Evolutionary conservation across 2,329 filamentous ascomycete species (phyloP).

Genomic region (Fusarium dimerum): DNA sequence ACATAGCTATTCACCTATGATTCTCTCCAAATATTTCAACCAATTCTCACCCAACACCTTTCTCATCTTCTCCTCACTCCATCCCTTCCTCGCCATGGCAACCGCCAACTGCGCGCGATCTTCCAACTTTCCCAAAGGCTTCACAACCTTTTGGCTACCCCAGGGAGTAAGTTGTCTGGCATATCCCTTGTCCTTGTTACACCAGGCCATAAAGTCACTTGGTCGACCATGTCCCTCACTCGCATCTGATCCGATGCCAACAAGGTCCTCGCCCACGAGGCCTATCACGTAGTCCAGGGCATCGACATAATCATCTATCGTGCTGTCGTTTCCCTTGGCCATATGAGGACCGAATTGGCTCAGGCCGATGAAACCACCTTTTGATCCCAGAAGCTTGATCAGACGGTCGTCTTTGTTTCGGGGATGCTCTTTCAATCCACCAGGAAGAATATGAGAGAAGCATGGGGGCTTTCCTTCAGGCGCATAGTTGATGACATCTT

Average conservation of each 20-base stretch:
- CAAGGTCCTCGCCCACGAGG: conserved; percentile 38
- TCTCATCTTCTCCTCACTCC: conserved; percentile 38
- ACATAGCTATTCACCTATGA: conserved; percentile 11
- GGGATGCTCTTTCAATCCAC: conserved; percentile 37
- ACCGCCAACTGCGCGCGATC: conserved; percentile 36
- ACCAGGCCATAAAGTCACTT: conserved; percentile 42
- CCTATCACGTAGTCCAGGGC: conserved; percentile 40
- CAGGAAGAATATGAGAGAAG: conserved; percentile 40
- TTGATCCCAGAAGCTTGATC: conserved; percentile 36
- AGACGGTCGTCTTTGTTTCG: conserved; percentile 41
- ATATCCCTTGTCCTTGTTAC: conserved; percentile 43
- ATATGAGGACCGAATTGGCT: conserved; percentile 43
- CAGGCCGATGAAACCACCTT: conserved; percentile 40
- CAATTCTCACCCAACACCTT: conserved; percentile 43
- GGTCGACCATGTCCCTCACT: conserved; percentile 41
- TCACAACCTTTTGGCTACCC: conserved; percentile 42
- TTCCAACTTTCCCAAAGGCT: conserved; percentile 38
- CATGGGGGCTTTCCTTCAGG: conserved; percentile 39
- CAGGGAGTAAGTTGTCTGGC: conserved; percentile 39
- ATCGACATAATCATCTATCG: conserved; percentile 43
- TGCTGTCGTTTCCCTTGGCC: conserved; percentile 41
- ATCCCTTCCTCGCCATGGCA: conserved; percentile 40
- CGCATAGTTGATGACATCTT: conserved; percentile 38
- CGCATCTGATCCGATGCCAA: conserved; percentile 40
- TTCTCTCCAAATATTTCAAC: conserved; percentile 39